Base-by-base conservation (phyloP, 768 basidiomycete genomes). In the Boletus tomentosulus region DNA sequence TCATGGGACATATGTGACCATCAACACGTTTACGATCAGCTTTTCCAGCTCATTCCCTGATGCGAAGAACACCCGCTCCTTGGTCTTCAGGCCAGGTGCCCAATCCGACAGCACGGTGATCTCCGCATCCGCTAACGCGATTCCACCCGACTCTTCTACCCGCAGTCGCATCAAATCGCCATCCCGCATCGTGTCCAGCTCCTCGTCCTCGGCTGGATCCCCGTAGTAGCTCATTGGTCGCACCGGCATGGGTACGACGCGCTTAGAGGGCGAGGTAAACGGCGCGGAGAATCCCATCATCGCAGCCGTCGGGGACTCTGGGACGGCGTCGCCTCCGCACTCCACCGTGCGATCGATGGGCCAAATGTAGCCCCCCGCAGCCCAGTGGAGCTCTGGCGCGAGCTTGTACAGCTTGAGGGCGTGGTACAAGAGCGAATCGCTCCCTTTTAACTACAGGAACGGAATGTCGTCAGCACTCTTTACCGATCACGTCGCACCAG, bases 331-430 rank as follows among this genome's bases (percentile, higher is more conserved):
- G 48, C 73, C 73, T 37, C 76, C 76, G 51, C 80, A 78, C 62
- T 90, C 86, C 19, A 90, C 84, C 0, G 80, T 78, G 48, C 81
- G 80, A 61, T 87, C 85, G 25, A 81, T 75, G 0, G 88, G 83
- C 89, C 90, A 92, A 56, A 92, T 76, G 66, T 86, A 90, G 19
- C 88, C 88, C 2, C 88, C 89, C 31, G 90, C 89, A 16, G 84
- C 82, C 85, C 87, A 92, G 55, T 86, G 86, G 1, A 92, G 76
- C 56, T 86, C 86, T 0, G 87, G 86, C 1, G 73, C 68, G 44
- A 92, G 81, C 55, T 89, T 89, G 74, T 84, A 89, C 37, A 85
- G 68, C 67, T 87, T 89, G 65, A 91, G 71, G 3, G 88, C 85
- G 48, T 88, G 86, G 66, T 88, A 89, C 8, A 92, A 69, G 31